A percentile compares a stretch with the other conserved stretches of the same genome.
Evolutionary conservation across 2,329 filamentous ascomycete genomes (phyloP).

Genomic region (Exserohilum rostratum): DNA sequence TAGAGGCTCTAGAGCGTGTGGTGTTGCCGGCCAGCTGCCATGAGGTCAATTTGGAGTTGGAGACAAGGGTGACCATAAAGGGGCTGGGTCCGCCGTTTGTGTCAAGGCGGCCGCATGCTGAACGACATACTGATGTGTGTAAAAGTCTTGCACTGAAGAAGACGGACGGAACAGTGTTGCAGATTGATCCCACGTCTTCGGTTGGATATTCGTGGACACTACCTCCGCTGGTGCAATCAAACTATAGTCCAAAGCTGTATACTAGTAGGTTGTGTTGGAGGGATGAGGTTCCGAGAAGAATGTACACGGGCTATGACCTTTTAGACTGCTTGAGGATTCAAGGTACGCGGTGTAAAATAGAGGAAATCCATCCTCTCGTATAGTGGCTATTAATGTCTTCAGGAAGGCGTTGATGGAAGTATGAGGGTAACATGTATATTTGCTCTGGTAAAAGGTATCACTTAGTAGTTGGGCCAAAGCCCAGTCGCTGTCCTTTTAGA

Average conservation of each 20-base stretch:
- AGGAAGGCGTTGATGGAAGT: not conserved
- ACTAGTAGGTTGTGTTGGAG: constrained; percentile 32
- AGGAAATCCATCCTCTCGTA: not conserved
- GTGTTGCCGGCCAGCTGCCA: constrained; percentile 26
- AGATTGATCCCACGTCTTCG: constrained; percentile 14
- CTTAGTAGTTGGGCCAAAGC: not conserved
- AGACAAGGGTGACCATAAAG: constrained; percentile 21
- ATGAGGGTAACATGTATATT: not conserved
- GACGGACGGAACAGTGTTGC: constrained; percentile 15
- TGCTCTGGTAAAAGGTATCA: not conserved
- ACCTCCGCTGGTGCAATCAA: constrained; percentile 15
- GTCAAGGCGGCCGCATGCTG: too few relatives aligned
- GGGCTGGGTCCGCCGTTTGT: too few relatives aligned
- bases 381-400: not conserved
- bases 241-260: constrained; percentile 13
- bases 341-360: not conserved
- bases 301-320: constrained; percentile 34
- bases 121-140: constrained; percentile 8
- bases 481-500: not conserved
- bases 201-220: constrained; percentile 27
- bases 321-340: constrained; percentile 24
- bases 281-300: constrained; percentile 20
- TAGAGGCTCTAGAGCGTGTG: constrained; percentile 13
- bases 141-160: constrained; percentile 11
- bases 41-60: constrained; percentile 34